These are phyloP conservation scores for Botrytis galanthina DNA, from an alignment of 2,329 filamentous ascomycete genomes.

Conservation along the genomic window DNA sequence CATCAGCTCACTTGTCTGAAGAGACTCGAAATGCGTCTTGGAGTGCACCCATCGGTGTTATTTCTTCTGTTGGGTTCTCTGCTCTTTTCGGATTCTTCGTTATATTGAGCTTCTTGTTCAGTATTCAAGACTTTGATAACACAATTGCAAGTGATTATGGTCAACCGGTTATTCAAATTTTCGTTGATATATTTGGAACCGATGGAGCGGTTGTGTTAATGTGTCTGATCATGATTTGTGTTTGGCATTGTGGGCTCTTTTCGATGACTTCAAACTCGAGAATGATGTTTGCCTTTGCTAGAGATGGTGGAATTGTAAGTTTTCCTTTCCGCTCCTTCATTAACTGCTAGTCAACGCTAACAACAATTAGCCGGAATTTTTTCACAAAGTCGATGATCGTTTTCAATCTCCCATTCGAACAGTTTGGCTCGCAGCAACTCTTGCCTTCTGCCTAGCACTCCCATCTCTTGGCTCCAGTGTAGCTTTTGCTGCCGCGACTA, in stretches of 20 bases:
- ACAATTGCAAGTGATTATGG: constrained; percentile 47
- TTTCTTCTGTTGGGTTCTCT: constrained; percentile 55
- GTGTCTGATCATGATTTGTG: constrained; percentile 55
- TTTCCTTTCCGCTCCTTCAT: not conserved
- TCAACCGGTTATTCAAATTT: constrained; percentile 58
- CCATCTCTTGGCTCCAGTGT: constrained; percentile 54
- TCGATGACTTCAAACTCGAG: constrained; percentile 55
- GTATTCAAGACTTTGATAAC: constrained; percentile 54
- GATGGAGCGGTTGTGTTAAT: constrained; percentile 55
- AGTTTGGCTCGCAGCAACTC: constrained; percentile 53
- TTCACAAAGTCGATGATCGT: constrained; percentile 51
- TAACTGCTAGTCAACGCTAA: not conserved
- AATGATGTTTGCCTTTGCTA: constrained; percentile 59
- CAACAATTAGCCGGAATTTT: constrained; percentile 45
- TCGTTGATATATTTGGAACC: constrained; percentile 56
- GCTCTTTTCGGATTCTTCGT: constrained; percentile 59
- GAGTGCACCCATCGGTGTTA: constrained; percentile 56
- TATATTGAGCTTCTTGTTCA: constrained; percentile 56
- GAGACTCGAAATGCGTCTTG: constrained; percentile 56
- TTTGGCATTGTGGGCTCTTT: constrained; percentile 61
- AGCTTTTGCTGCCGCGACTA: constrained; percentile 57
- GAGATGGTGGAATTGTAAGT: constrained; percentile 52
- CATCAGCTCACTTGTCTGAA: constrained; percentile 55
- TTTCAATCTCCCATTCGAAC: constrained; percentile 52
- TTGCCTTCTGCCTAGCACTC: constrained; percentile 55